phyloP scores from a whole-genome alignment of 1,284 basidiomycete genomes.

The Apiotrichum domesticum region DNA sequence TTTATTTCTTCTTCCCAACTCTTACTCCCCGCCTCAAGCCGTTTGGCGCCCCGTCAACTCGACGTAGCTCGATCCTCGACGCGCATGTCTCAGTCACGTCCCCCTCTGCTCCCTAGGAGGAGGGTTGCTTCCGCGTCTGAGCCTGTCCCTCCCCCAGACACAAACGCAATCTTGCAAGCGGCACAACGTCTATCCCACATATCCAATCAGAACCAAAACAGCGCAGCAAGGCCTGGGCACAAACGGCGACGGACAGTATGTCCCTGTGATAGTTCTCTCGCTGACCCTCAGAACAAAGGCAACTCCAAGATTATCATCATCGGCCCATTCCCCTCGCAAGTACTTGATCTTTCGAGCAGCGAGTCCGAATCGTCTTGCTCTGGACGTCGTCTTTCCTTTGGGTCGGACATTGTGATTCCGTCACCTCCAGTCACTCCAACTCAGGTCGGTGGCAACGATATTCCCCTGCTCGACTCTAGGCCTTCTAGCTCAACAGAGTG shows the following conservation, averaged over 20 bases:
- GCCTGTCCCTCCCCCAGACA: background rate
- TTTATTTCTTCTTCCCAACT: background rate
- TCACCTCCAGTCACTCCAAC: background rate
- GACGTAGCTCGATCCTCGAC: too few species aligned
- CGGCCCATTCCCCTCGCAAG: constrained; percentile 7
- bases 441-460: background rate
- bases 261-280: background rate
- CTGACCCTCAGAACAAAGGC: background rate
- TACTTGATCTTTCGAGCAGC: constrained; percentile 11
- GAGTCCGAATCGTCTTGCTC: constrained; percentile 15
- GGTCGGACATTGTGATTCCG: background rate
- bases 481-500: background rate
- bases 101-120: background rate
- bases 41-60: too few species aligned
- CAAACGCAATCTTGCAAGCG: background rate
- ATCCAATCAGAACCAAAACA: too few species aligned
- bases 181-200: background rate
- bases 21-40: background rate
- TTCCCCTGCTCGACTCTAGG: background rate
- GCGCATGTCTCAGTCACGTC: too few species aligned
- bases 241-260: background rate
- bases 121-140: background rate
- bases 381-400: background rate
- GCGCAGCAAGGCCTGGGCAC: background rate
- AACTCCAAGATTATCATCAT: constrained; percentile 6